phyloP scores from a whole-genome alignment of 78 protist genomes.

The Dictyostelium intermedium region DNA sequence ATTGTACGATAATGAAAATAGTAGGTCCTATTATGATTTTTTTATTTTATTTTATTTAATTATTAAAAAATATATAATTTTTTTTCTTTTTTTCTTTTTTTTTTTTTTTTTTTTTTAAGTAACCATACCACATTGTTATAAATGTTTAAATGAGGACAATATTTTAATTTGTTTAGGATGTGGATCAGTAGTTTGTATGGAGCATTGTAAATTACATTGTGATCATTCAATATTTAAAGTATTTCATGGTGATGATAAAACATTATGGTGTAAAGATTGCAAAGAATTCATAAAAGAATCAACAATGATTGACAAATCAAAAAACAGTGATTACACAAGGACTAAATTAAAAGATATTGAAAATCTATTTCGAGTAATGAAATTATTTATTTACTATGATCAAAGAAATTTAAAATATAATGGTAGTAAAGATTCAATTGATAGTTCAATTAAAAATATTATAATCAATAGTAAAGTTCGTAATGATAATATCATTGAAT shows the following conservation, averaged over 20 bases:
- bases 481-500: not conserved
- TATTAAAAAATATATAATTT: too few species aligned
- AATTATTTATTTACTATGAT: not conserved
- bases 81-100: not conserved
- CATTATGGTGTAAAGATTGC: not conserved
- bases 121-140: not conserved
- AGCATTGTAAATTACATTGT: not conserved
- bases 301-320: not conserved
- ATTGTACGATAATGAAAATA: not conserved
- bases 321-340: not conserved
- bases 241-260: not conserved
- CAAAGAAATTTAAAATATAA: not conserved
- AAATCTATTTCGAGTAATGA: not conserved
- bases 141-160: not conserved
- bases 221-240: not conserved
- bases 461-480: not conserved
- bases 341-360: not conserved
- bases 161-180: not conserved
- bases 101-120: not conserved
- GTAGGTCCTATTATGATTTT: too few species aligned
- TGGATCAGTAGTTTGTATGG: not conserved
- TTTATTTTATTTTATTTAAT: too few species aligned
- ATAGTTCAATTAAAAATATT: not conserved
- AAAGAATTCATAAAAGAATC: not conserved
- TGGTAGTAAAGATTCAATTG: not conserved